These are phyloP conservation scores for Apiospora saccharicola DNA, from an alignment of 2,329 filamentous ascomycete genomes.

Conservation along the genomic window DNA sequence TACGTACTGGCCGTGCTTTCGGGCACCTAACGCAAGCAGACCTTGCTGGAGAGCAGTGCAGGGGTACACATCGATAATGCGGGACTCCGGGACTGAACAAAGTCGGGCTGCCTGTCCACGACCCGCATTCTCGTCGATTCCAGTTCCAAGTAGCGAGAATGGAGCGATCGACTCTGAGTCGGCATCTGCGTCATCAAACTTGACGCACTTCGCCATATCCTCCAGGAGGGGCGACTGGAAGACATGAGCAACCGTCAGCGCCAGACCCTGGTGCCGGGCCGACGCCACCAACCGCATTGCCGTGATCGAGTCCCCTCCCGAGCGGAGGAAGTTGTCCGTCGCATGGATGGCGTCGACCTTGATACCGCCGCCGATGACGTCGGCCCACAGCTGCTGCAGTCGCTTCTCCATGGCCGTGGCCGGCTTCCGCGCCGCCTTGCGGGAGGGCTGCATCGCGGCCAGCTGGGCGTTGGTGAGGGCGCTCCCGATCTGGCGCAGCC, in stretches of 20 bases:
- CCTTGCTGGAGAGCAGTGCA: slow-evolving; percentile 41
- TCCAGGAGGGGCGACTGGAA: slow-evolving; percentile 29
- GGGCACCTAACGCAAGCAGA: slow-evolving; percentile 38
- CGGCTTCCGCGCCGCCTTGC: background rate
- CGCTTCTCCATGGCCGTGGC: slow-evolving; percentile 20
- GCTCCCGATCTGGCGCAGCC: slow-evolving; percentile 25
- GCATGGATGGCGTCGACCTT: slow-evolving; percentile 25
- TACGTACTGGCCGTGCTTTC: slow-evolving; percentile 38
- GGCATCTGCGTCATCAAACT: background rate
- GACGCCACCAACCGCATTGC: slow-evolving; percentile 36
- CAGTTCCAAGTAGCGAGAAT: background rate
- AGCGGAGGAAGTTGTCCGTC: slow-evolving; percentile 38
- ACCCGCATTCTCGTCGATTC: background rate
- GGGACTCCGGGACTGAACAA: background rate
- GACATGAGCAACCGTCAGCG: slow-evolving; percentile 34
- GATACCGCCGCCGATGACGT: slow-evolving; percentile 15
- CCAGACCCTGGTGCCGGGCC: slow-evolving; percentile 32
- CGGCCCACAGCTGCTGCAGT: slow-evolving; percentile 27
- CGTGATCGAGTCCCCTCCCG: slow-evolving; percentile 41
- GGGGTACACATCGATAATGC: slow-evolving; percentile 39
- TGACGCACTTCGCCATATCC: background rate
- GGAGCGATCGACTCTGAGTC: background rate
- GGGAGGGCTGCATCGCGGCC: slow-evolving; percentile 12
- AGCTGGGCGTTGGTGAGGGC: background rate
- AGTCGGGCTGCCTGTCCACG: background rate